Conservation (phyloP, 2,329 filamentous ascomycete species). For the Sporothrix pseudoabietina region DNA sequence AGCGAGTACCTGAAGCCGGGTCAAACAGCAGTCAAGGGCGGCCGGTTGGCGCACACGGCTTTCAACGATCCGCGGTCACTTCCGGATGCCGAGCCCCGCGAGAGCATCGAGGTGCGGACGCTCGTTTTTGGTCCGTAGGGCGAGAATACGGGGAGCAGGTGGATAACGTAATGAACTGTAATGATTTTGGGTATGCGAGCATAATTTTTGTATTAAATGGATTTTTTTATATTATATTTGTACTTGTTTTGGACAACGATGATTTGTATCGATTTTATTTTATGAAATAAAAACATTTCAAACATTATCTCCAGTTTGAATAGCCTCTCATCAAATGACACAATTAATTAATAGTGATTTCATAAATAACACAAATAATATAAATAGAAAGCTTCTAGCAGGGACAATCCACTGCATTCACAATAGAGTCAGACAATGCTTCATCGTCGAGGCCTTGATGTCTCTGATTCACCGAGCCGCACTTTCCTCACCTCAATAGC, state of each 20-base stretch:
- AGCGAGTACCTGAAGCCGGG: slow-evolving; percentile 57
- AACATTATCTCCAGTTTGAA: too few species aligned
- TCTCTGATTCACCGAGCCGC: background rate
- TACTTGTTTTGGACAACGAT: background rate
- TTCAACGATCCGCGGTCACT: slow-evolving; percentile 76
- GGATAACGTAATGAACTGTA: background rate
- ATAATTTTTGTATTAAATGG: background rate
- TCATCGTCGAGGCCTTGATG: background rate
- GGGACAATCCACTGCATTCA: too few species aligned
- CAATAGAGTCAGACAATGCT: too few species aligned
- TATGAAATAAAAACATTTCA: too few species aligned
- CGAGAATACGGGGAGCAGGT: background rate
- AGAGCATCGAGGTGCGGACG: slow-evolving; percentile 88
- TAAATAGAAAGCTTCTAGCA: too few species aligned
- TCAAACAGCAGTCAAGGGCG: slow-evolving; percentile 51
- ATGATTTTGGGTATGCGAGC: background rate
- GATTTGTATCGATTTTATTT: too few species aligned
- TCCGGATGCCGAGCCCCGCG: slow-evolving; percentile 68
- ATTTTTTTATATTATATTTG: background rate
- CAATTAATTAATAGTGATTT: background rate
- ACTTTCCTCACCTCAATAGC: background rate
- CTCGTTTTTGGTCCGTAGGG: slow-evolving; percentile 72
- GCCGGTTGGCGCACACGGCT: slow-evolving; percentile 70
- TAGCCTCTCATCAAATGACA: background rate
- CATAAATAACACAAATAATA: background rate